phyloP scores from a whole-genome alignment of 805 yeast species.

The Kodamaea hsintzibuensis region DNA sequence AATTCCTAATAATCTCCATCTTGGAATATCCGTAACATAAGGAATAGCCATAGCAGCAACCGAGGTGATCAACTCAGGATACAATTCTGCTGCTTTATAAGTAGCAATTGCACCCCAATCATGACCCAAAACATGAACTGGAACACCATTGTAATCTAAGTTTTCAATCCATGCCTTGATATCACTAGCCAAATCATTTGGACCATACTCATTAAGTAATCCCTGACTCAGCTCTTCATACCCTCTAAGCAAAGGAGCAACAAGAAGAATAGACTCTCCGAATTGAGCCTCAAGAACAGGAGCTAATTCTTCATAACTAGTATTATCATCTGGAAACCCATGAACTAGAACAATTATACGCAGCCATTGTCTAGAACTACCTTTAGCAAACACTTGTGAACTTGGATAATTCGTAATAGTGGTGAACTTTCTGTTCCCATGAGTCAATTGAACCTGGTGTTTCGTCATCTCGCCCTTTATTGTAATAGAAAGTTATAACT shows the following conservation, averaged over 20 bases:
- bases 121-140: slow-evolving; percentile 43
- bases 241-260: slow-evolving; percentile 41
- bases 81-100: slow-evolving; percentile 34
- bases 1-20: slow-evolving; percentile 30
- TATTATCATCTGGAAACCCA: slow-evolving; percentile 39
- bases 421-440: slow-evolving; percentile 21
- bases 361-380: slow-evolving; percentile 8
- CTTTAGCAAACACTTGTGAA: slow-evolving; percentile 16
- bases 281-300: slow-evolving; percentile 22
- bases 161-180: slow-evolving; percentile 32
- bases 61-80: slow-evolving; percentile 35
- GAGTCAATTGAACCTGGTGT: slow-evolving; percentile 12
- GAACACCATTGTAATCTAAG: slow-evolving; percentile 19
- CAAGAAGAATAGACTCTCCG: slow-evolving; percentile 20
- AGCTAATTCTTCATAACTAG: slow-evolving; percentile 25
- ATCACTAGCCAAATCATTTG: slow-evolving; percentile 35
- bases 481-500: too few species aligned
- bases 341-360: slow-evolving; percentile 14
- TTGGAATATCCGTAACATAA: slow-evolving; percentile 27
- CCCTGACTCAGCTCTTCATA: slow-evolving; percentile 35
- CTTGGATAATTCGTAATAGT: slow-evolving; percentile 20
- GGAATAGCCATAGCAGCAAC: slow-evolving; percentile 43
- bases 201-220: slow-evolving; percentile 22
- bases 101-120: slow-evolving; percentile 46
- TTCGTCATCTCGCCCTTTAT: not conserved